These are phyloP conservation scores for Phylloporus rhodoxanthus DNA, from an alignment of 768 basidiomycete genomes.

Conservation along the genomic window DNA sequence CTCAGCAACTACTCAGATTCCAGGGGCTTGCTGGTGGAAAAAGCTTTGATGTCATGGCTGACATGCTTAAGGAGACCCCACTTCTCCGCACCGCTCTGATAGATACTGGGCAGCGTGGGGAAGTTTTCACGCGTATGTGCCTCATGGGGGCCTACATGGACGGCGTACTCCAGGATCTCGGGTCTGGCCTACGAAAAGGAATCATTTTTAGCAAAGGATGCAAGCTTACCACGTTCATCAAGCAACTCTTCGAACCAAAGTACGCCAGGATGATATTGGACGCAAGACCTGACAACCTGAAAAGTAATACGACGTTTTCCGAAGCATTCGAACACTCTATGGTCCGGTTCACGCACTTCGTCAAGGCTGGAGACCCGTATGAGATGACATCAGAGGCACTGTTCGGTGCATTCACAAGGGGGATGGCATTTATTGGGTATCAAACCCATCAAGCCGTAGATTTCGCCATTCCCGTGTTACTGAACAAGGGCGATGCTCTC, in stretches of 20 bases:
- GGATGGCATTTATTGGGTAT: background rate
- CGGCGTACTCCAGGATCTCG: background rate
- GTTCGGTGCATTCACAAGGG: background rate
- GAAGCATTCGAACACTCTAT: background rate
- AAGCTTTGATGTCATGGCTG: too few species aligned
- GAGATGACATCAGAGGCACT: too few species aligned
- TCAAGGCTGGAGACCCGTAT: too few species aligned
- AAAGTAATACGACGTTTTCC: background rate
- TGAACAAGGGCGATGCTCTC: background rate
- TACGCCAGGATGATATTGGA: too few species aligned
- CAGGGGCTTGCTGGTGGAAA: too few species aligned
- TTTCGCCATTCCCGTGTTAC: background rate
- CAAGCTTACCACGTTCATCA: background rate
- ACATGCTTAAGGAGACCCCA: background rate
- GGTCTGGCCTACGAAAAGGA: background rate
- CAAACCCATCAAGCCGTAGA: background rate
- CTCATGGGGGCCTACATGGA: background rate
- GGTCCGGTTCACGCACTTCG: background rate
- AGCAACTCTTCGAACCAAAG: background rate
- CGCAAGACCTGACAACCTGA: background rate
- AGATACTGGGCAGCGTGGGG: background rate
- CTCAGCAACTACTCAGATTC: too few species aligned
- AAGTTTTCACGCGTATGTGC: background rate
- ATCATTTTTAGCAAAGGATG: background rate
- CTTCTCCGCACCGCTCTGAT: background rate